Percentiles rank a stretch among this genome's conserved stretches.
These are phyloP conservation scores for Zoysia matrella DNA, from an alignment of 202 grass and related monocot species.

Conservation along the genomic window DNA sequence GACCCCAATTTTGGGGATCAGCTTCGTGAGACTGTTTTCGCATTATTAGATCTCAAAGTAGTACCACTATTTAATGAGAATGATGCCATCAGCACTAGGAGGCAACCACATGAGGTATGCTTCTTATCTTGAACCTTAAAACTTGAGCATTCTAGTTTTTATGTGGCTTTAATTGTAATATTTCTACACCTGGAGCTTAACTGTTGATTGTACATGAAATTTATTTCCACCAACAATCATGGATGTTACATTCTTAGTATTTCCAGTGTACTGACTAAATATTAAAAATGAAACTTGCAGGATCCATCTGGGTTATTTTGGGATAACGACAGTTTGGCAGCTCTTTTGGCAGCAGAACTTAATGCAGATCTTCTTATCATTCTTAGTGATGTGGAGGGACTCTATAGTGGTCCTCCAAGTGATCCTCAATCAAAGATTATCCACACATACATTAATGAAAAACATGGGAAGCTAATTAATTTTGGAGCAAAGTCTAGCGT, in stretches of 20 bases:
- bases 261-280: slow-evolving; percentile 23
- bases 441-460: slow-evolving; percentile 89
- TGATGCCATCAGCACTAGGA: slow-evolving; percentile 96
- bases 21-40: slow-evolving; percentile 74
- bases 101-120: slow-evolving; percentile 75
- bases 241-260: neutral
- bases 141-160: neutral
- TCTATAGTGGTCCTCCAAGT: slow-evolving; percentile 87
- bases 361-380: slow-evolving; percentile 90
- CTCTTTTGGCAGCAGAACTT: slow-evolving; percentile 78
- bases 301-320: slow-evolving; percentile 97
- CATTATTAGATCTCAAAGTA: slow-evolving; percentile 71
- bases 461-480: slow-evolving; percentile 77
- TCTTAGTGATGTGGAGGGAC: slow-evolving; percentile 95
- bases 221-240: no score
- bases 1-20: slow-evolving; percentile 80
- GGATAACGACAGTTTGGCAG: slow-evolving; percentile 97
- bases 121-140: slow-evolving; percentile 15
- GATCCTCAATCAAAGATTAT: slow-evolving; percentile 46
- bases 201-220: no score
- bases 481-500: slow-evolving; percentile 94
- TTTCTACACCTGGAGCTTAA: no score
- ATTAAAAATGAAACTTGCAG: slow-evolving; percentile 54
- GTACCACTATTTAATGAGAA: slow-evolving; percentile 97
- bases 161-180: no score